Evolutionary conservation across 129 eudicot species (phyloP).

Genomic region (Scalesia atractyloides): DNA sequence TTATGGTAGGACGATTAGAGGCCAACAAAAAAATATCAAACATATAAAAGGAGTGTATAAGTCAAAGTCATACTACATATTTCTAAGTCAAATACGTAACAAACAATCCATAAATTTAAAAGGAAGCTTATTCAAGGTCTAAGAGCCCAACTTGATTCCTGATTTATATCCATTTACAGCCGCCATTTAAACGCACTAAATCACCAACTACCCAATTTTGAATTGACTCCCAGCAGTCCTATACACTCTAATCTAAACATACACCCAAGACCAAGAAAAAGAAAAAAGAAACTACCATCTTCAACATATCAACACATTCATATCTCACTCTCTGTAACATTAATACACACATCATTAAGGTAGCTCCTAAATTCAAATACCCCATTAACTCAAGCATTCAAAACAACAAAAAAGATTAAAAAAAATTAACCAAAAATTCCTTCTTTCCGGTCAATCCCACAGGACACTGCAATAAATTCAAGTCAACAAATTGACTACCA

Average conservation of each 20-base stretch:
- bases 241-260: neutral
- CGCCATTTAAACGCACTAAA: neutral
- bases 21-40: neutral
- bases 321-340: slow-evolving; percentile 22
- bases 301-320: neutral
- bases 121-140: slow-evolving; percentile 15
- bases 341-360: neutral
- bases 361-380: neutral
- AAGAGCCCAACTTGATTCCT: no score
- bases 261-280: neutral
- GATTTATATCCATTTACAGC: neutral
- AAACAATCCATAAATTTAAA: neutral
- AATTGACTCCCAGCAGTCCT: neutral
- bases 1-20: neutral
- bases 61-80: neutral
- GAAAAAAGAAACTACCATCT: neutral
- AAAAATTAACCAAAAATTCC: no score
- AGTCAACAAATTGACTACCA: no score
- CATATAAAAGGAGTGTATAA: neutral
- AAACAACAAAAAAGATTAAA: neutral
- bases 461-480: no score
- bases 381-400: neutral
- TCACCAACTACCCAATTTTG: neutral
- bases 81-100: neutral
- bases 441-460: no score